A percentile compares a stretch with the other conserved stretches of the same genome.
phyloP scores from a whole-genome alignment of 2,329 filamentous ascomycete genomes.

The Waltergamsia citrina region DNA sequence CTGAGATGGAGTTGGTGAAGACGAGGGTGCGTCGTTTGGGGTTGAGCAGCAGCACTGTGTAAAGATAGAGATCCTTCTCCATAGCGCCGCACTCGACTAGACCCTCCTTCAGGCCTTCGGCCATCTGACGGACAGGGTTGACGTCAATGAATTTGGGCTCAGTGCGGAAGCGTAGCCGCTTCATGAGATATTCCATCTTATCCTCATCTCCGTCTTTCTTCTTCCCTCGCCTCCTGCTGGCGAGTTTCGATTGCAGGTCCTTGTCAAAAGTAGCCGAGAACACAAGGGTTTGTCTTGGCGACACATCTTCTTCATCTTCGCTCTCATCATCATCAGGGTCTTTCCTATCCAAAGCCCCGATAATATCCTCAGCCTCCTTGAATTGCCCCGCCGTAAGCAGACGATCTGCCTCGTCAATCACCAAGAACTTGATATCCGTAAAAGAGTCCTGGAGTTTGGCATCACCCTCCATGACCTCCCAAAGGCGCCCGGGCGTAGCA shows the following conservation, averaged over 20 bases:
- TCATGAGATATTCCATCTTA: constrained; percentile 86
- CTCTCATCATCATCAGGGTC: constrained; percentile 50
- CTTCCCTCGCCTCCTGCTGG: constrained; percentile 48
- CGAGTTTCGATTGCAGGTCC: constrained; percentile 80
- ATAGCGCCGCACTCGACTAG: constrained; percentile 86
- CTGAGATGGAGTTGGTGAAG: constrained; percentile 93
- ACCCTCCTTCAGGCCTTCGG: constrained; percentile 74
- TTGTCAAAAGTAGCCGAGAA: constrained; percentile 97
- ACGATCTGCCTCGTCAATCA: constrained; percentile 90
- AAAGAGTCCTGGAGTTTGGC: constrained; percentile 61
- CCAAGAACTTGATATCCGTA: constrained; percentile 67
- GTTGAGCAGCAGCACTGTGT: constrained; percentile 76
- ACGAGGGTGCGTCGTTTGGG: constrained; percentile 73
- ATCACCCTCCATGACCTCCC: constrained; percentile 82
- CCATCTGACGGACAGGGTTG: constrained; percentile 85
- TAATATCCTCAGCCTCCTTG: constrained; percentile 84
- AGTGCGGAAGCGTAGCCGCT: constrained; percentile 80
- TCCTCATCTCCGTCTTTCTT: constrained; percentile 50
- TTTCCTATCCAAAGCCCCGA: constrained; percentile 66
- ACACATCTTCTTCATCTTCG: constrained; percentile 38
- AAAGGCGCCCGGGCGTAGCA: constrained; percentile 82
- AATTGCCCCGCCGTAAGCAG: constrained; percentile 89
- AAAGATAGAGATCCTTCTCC: constrained; percentile 96
- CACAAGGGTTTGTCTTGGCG: constrained; percentile 73
- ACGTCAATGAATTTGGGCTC: constrained; percentile 87